These are phyloP conservation scores for Ananas comosus DNA, from an alignment of 176 grass and related monocot species.

Conservation along the genomic window DNA sequence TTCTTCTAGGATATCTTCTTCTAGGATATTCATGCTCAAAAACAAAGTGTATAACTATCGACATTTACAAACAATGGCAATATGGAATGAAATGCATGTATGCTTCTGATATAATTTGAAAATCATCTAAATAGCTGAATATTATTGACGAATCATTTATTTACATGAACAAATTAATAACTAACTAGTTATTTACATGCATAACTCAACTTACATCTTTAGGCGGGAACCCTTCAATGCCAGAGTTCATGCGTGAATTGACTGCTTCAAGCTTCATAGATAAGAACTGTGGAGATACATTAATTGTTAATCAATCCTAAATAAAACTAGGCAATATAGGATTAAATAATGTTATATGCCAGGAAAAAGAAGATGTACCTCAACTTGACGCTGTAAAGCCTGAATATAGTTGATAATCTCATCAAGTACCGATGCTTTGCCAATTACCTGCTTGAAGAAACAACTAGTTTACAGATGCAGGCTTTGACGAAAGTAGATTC, in stretches of 20 bases:
- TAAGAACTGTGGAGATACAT: conserved; percentile 52
- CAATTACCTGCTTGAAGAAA: conserved; percentile 62
- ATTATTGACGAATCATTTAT: neutral
- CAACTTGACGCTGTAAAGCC: conserved; percentile 81
- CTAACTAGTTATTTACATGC: conserved; percentile 12
- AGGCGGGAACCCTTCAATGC: conserved; percentile 51
- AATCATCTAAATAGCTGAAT: neutral
- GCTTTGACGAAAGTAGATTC: conserved; percentile 21
- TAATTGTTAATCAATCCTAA: conserved; percentile 10
- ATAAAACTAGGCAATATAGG: neutral
- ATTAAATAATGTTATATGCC: conserved; percentile 6
- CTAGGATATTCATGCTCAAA: too few relatives aligned
- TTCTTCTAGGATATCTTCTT: too few relatives aligned
- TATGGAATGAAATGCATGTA: too few relatives aligned
- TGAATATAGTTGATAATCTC: conserved; percentile 99
- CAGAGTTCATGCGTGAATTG: conserved; percentile 47
- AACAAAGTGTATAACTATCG: too few relatives aligned
- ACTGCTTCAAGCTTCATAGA: conserved; percentile 97
- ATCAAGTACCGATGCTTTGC: conserved; percentile 87
- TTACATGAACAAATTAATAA: neutral
- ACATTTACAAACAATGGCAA: too few relatives aligned
- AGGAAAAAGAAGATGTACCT: conserved; percentile 40
- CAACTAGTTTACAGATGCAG: conserved; percentile 10
- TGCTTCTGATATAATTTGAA: neutral
- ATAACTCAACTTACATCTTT: conserved; percentile 73